Evolutionary conservation across 257 asterid genomes (phyloP).

Genomic region (Gentiana straminea): DNA sequence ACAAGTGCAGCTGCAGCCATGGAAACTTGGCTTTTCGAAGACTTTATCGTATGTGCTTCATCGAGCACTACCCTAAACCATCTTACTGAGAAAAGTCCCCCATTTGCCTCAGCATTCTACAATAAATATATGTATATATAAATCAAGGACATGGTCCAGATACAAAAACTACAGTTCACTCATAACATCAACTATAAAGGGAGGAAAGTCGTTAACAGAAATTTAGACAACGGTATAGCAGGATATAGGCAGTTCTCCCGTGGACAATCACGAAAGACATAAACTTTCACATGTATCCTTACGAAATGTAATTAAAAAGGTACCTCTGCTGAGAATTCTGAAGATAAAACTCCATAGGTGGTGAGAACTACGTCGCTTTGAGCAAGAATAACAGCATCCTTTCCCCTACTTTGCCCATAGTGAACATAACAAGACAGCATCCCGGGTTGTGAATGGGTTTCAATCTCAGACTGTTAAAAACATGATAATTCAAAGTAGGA

Average conservation of each 20-base stretch:
- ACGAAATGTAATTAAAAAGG: slow-evolving; percentile 2
- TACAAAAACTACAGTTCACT: background rate
- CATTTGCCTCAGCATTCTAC: slow-evolving; percentile 72
- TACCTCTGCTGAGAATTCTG: slow-evolving; percentile 86
- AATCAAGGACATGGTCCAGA: background rate
- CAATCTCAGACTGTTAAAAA: slow-evolving; percentile 67
- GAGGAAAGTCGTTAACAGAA: background rate
- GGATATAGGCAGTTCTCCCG: no score
- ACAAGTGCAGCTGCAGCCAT: slow-evolving; percentile 76
- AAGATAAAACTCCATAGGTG: slow-evolving; percentile 88
- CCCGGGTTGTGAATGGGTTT: slow-evolving; percentile 79
- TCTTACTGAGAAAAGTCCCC: slow-evolving; percentile 65
- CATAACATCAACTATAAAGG: no score
- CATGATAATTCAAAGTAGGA: slow-evolving; percentile 17
- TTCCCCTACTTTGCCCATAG: slow-evolving; percentile 87
- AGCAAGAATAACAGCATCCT: slow-evolving; percentile 64
- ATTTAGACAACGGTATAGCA: no score
- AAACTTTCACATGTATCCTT: no score
- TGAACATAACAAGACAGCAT: slow-evolving; percentile 68
- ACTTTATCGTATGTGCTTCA: slow-evolving; percentile 96
- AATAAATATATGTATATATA: slow-evolving; percentile 1
- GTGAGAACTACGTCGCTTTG: slow-evolving; percentile 82
- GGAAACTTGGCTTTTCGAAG: slow-evolving; percentile 90
- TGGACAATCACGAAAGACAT: background rate
- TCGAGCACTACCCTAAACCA: slow-evolving; percentile 95